Evolutionary conservation across 768 basidiomycete species (phyloP).

Genomic region (Pholiota conissans): DNA sequence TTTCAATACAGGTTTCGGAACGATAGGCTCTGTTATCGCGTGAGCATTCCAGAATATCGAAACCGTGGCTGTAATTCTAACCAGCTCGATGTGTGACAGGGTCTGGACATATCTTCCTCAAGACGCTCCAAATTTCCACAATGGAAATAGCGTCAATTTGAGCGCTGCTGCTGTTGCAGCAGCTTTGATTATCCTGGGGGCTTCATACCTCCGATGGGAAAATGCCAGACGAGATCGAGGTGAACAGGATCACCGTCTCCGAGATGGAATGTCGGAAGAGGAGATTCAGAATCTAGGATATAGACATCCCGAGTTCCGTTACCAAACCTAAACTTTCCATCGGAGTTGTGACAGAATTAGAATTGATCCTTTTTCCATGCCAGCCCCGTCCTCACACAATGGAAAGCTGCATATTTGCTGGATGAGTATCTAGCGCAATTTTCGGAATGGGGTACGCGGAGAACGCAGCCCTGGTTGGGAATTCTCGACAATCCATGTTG

Average conservation of each 20-base stretch:
- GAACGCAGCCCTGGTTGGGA: no score
- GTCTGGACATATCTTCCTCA: constrained; percentile 46
- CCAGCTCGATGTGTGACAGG: constrained; percentile 15
- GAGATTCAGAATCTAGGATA: constrained; percentile 40
- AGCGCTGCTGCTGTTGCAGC: constrained; percentile 31
- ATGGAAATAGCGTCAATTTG: constrained; percentile 43
- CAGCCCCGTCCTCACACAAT: no score
- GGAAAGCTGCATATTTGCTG: no score
- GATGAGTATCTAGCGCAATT: no score
- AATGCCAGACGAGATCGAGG: constrained; percentile 40
- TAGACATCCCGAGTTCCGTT: constrained; percentile 41
- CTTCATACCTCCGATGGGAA: constrained; percentile 37
- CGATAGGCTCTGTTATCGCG: constrained; percentile 44
- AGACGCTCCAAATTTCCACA: constrained; percentile 43
- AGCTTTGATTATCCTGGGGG: constrained; percentile 25
- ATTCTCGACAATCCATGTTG: no score
- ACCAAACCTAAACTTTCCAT: constrained; percentile 32
- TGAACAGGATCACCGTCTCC: constrained; percentile 35
- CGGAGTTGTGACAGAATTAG: no score
- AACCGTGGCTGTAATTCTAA: background rate
- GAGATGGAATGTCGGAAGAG: constrained; percentile 30
- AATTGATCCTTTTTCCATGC: no score
- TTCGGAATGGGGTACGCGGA: no score
- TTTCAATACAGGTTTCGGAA: constrained; percentile 42
- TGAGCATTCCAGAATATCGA: constrained; percentile 15